These are phyloP conservation scores for Mycena vitilis DNA, from an alignment of 768 basidiomycete species.

Conservation along the genomic window DNA sequence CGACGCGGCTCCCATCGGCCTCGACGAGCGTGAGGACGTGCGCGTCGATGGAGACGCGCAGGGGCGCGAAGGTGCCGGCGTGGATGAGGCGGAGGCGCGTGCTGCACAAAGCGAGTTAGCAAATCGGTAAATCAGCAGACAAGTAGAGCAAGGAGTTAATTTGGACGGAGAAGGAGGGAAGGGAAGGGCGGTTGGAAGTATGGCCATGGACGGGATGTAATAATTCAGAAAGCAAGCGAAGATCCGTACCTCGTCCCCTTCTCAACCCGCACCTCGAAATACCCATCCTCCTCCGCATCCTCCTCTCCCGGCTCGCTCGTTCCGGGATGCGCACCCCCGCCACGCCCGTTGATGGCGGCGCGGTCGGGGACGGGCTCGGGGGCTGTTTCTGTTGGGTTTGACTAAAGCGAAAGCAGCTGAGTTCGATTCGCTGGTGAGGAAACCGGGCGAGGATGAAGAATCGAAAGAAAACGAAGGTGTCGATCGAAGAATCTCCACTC, in stretches of 20 bases:
- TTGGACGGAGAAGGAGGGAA: too few relatives aligned
- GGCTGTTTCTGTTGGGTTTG: constrained; percentile 30
- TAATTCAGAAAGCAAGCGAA: too few relatives aligned
- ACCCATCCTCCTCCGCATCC: not conserved
- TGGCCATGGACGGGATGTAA: too few relatives aligned
- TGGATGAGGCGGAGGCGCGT: constrained; percentile 64
- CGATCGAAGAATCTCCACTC: too few relatives aligned
- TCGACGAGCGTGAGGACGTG: constrained; percentile 61
- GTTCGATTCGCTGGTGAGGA: too few relatives aligned
- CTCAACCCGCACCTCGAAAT: constrained; percentile 1
- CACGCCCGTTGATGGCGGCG: constrained; percentile 39
- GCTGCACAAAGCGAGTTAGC: too few relatives aligned
- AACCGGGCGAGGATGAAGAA: too few relatives aligned
- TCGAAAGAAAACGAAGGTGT: too few relatives aligned
- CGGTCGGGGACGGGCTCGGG: constrained; percentile 54
- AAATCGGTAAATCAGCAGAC: too few relatives aligned
- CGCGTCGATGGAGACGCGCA: constrained; percentile 57
- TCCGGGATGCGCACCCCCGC: not conserved
- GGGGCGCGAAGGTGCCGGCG: constrained; percentile 58
- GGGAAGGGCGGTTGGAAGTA: too few relatives aligned
- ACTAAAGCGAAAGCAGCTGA: constrained; percentile 2
- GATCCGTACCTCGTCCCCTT: not conserved
- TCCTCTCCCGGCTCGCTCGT: not conserved
- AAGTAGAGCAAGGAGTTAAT: too few relatives aligned
- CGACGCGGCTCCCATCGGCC: constrained; percentile 58